A percentile compares a stretch with the other conserved stretches of the same genome.
These are phyloP conservation scores for Pleurotus eryngii DNA, from an alignment of 768 basidiomycete species.

Conservation along the genomic window DNA sequence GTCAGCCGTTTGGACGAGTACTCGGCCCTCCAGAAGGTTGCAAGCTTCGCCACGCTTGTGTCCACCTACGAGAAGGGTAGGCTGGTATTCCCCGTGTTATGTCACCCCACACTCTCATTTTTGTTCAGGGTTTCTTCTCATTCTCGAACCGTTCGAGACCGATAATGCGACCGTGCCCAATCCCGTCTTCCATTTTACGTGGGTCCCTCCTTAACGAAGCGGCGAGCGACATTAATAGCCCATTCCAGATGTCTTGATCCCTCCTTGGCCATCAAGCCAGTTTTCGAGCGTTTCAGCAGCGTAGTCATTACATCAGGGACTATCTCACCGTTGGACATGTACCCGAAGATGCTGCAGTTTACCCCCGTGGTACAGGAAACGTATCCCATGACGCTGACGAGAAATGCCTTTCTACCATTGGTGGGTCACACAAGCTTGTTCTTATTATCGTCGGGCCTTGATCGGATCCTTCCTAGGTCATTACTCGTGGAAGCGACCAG, in stretches of 20 bases:
- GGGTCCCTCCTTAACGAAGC: slow-evolving; percentile 12
- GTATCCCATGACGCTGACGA: slow-evolving; percentile 95
- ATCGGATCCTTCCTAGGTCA: slow-evolving; percentile 56
- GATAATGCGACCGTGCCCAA: slow-evolving; percentile 98
- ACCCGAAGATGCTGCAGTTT: slow-evolving; percentile 99
- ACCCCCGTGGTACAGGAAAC: slow-evolving; percentile 95
- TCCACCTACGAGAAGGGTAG: slow-evolving; percentile 96
- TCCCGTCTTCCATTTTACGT: slow-evolving; percentile 98
- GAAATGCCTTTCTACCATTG: slow-evolving; percentile 94
- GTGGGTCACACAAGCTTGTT: slow-evolving; percentile 39
- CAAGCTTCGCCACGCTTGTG: slow-evolving; percentile 92
- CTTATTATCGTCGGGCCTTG: slow-evolving; percentile 2
- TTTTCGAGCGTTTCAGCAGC: slow-evolving; percentile 96
- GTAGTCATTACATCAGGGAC: slow-evolving; percentile 99
- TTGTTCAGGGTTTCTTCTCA: slow-evolving; percentile 82
- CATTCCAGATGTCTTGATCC: slow-evolving; percentile 87
- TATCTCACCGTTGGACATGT: slow-evolving; percentile 98
- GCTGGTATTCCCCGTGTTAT: slow-evolving; percentile 6
- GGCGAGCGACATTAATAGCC: too few relatives aligned
- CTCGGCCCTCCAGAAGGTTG: slow-evolving; percentile 90
- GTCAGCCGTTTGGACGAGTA: slow-evolving; percentile 89
- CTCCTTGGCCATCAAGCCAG: slow-evolving; percentile 93
- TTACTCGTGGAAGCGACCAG: slow-evolving; percentile 97
- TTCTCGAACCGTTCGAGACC: slow-evolving; percentile 97
- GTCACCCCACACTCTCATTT: neutral